A percentile compares a stretch with the other conserved stretches of the same genome.
phyloP scores from a whole-genome alignment of 495 filamentous ascomycete species.

The Trichoderma erinaceum region DNA sequence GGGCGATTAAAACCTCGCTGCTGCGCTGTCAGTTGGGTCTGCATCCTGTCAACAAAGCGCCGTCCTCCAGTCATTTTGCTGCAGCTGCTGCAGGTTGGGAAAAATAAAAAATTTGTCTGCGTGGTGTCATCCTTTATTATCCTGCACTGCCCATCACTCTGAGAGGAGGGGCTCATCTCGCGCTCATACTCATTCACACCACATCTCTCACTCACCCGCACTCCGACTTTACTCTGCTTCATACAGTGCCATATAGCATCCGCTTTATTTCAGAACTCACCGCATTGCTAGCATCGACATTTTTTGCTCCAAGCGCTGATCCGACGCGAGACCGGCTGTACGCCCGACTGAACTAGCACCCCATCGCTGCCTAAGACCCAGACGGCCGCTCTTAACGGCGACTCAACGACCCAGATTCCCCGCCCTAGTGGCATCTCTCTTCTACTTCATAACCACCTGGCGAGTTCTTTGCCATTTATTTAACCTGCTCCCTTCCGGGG shows the following conservation, averaged over 20 bases:
- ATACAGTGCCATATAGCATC: no score
- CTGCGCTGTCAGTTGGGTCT: slow-evolving; percentile 9
- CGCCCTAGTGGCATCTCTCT: neutral
- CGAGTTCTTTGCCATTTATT: neutral
- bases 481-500: neutral
- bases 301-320: neutral
- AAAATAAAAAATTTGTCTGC: neutral
- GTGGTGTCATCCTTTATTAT: slow-evolving; percentile 1
- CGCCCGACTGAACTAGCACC: neutral
- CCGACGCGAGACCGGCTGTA: neutral
- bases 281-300: neutral
- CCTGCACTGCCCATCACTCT: neutral
- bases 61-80: neutral
- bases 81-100: neutral
- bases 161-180: neutral
- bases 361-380: neutral
- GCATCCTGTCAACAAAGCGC: slow-evolving; percentile 1
- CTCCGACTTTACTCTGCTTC: neutral
- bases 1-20: slow-evolving; percentile 12
- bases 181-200: neutral
- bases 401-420: neutral
- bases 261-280: neutral
- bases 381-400: neutral
- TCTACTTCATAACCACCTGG: neutral
- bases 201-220: neutral